Evolutionary conservation across 345 rosid species (phyloP).

Genomic region (Brassica incana): DNA sequence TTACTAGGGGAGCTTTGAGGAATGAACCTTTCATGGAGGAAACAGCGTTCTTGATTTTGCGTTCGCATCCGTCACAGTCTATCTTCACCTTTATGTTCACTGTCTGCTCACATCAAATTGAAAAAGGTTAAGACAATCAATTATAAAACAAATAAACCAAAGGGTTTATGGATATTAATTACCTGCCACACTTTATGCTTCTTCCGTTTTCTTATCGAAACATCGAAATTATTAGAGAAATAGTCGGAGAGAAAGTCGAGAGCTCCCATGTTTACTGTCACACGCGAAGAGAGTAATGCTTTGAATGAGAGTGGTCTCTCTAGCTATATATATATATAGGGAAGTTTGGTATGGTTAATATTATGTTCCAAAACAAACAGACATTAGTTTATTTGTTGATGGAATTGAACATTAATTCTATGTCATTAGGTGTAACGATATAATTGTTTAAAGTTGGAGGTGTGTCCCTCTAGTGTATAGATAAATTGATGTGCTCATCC

Average conservation of each 20-base stretch:
- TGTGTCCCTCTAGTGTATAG: slow-evolving; percentile 12
- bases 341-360: slow-evolving; percentile 9
- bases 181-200: slow-evolving; percentile 55
- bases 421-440: slow-evolving; percentile 24
- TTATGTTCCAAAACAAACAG: slow-evolving; percentile 4
- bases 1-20: neutral
- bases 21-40: slow-evolving; percentile 46
- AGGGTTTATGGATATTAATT: neutral
- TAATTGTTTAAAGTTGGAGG: neutral
- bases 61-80: slow-evolving; percentile 57
- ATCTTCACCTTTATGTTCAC: slow-evolving; percentile 49
- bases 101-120: slow-evolving; percentile 29
- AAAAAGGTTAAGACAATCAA: neutral
- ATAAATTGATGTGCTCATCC: slow-evolving; percentile 6
- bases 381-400: neutral
- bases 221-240: slow-evolving; percentile 34
- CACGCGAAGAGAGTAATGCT: neutral
- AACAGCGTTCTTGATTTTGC: slow-evolving; percentile 49
- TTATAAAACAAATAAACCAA: neutral
- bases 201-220: slow-evolving; percentile 35
- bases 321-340: slow-evolving; percentile 16
- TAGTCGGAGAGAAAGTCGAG: slow-evolving; percentile 38
- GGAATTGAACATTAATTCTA: neutral
- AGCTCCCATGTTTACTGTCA: slow-evolving; percentile 42
- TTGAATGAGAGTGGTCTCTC: neutral